Conservation (phyloP, 176 grass and related monocot species). For the Oryza australiensis region DNA sequence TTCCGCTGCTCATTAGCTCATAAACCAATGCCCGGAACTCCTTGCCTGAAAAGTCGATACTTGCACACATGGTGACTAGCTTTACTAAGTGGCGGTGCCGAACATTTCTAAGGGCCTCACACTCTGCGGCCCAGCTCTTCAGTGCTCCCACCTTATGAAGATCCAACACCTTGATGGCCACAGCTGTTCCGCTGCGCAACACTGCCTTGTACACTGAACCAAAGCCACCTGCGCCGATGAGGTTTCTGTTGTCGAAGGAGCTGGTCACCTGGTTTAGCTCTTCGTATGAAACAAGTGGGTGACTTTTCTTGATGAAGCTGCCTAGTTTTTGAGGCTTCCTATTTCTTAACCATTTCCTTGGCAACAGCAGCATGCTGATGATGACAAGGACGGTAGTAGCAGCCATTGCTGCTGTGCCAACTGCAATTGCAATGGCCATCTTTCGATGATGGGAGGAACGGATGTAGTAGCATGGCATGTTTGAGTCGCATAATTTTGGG, state of each 20-base stretch:
- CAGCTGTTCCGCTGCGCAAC: constrained; percentile 25
- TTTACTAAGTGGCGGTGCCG: constrained; percentile 50
- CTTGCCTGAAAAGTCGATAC: constrained; percentile 44
- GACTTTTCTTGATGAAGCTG: background rate
- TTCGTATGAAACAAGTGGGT: constrained; percentile 42
- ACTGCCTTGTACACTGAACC: constrained; percentile 36
- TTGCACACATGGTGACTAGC: constrained; percentile 39
- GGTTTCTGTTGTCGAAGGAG: constrained; percentile 32
- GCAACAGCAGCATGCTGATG: background rate
- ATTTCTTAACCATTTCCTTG: background rate
- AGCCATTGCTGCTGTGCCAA: background rate
- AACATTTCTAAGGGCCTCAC: constrained; percentile 46
- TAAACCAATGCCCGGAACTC: constrained; percentile 52
- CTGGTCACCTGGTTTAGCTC: constrained; percentile 43
- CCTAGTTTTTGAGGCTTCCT: background rate
- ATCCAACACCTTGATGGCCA: constrained; percentile 52
- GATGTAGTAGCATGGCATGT: background rate
- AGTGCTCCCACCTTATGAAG: constrained; percentile 23
- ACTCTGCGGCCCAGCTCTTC: constrained; percentile 50
- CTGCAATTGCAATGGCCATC: background rate
- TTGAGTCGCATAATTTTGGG: constrained; percentile 29
- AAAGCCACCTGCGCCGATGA: constrained; percentile 41
- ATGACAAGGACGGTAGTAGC: background rate
- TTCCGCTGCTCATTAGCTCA: constrained; percentile 49
- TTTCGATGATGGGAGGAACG: background rate